Conservation (phyloP, 2,329 filamentous ascomycete species). For the Botryotinia globosa region DNA sequence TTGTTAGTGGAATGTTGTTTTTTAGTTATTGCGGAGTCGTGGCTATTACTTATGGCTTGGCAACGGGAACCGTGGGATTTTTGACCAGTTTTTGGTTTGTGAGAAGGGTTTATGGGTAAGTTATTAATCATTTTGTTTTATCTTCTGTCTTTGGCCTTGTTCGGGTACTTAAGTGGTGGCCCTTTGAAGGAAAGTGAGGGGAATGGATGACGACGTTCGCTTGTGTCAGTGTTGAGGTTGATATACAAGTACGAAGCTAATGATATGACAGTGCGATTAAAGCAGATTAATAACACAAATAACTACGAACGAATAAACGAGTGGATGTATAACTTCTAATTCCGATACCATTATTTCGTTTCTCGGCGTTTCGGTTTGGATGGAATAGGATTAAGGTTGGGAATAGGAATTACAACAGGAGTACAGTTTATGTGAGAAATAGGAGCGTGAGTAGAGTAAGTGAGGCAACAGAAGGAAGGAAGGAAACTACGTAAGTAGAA, state of each 20-base stretch:
- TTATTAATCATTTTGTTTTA: conserved; percentile 24
- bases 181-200: not conserved
- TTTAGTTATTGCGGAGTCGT: conserved; percentile 83
- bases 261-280: conserved; percentile 8
- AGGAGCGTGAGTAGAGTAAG: not conserved
- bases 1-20: conserved; percentile 76
- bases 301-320: not conserved
- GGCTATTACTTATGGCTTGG: conserved; percentile 74
- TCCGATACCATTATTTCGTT: not conserved
- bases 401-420: not conserved
- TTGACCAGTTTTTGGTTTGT: conserved; percentile 82
- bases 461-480: not conserved
- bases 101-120: conserved; percentile 75
- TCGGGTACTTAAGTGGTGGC: too few species aligned
- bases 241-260: not conserved
- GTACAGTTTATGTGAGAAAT: not conserved
- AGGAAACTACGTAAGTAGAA: not conserved
- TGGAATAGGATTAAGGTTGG: not conserved
- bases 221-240: too few species aligned
- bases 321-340: not conserved
- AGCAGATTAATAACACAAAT: conserved; percentile 14
- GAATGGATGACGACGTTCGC: not conserved
- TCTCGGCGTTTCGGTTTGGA: conserved; percentile 1
- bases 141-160: not conserved
- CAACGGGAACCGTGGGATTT: conserved; percentile 83